Evolutionary conservation across 306 rosid genomes (phyloP).

Genomic region (Styphnolobium japonicum): DNA sequence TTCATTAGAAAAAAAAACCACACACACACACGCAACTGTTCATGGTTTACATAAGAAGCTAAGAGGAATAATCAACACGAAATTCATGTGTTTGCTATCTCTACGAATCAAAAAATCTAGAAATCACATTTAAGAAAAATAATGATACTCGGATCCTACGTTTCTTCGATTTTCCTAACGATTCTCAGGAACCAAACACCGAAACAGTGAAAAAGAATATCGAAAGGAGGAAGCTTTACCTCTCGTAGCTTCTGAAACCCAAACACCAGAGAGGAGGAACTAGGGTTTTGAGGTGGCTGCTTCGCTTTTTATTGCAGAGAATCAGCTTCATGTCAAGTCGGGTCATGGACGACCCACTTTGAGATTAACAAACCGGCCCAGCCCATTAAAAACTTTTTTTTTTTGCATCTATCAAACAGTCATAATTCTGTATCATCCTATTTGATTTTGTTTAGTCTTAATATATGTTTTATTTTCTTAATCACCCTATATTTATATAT

Average conservation of each 20-base stretch:
- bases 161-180: neutral
- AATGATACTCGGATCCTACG: neutral
- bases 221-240: neutral
- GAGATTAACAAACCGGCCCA: neutral
- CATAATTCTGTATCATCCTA: too few relatives aligned
- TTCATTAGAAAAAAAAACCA: neutral
- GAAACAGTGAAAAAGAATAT: neutral
- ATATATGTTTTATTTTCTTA: too few relatives aligned
- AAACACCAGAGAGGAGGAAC: neutral
- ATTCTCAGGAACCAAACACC: neutral
- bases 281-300: constrained; percentile 1
- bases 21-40: neutral
- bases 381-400: too few relatives aligned
- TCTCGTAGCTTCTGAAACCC: constrained; percentile 11
- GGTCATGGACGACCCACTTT: neutral
- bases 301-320: neutral
- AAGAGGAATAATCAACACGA: neutral
- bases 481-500: too few relatives aligned
- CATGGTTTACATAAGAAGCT: neutral
- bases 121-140: neutral
- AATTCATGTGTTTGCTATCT: neutral
- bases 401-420: too few relatives aligned
- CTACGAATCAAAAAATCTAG: neutral
- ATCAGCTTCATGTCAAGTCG: neutral
- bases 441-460: too few relatives aligned